A percentile compares a stretch with the other conserved stretches of the same genome.
Evolutionary conservation across 768 basidiomycete species (phyloP).

Genomic region (Suillus brevipes): DNA sequence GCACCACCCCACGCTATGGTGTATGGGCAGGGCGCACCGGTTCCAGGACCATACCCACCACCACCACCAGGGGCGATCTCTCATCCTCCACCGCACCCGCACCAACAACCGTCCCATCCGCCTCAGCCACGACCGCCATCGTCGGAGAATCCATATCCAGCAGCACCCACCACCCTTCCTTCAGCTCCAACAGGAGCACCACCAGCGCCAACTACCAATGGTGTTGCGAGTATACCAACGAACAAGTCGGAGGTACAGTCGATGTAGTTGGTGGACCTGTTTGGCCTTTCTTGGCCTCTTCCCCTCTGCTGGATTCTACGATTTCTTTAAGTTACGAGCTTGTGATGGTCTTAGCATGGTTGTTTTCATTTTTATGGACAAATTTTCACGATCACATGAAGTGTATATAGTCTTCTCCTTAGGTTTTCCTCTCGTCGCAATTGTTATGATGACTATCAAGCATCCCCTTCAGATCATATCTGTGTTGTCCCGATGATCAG

Average conservation of each 20-base stretch:
- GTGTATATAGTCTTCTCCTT: slow-evolving; percentile 29
- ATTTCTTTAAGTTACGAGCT: slow-evolving; percentile 1
- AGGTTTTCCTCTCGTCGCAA: slow-evolving; percentile 11
- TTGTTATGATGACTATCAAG: slow-evolving; percentile 14
- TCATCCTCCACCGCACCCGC: slow-evolving; percentile 36
- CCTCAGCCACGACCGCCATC: slow-evolving; percentile 56
- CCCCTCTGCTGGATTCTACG: slow-evolving; percentile 10
- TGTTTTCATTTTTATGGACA: slow-evolving; percentile 27
- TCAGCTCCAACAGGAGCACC: slow-evolving; percentile 19
- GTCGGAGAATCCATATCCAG: slow-evolving; percentile 57
- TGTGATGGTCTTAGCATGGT: slow-evolving; percentile 15
- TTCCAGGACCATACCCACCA: slow-evolving; percentile 46
- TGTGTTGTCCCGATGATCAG: neutral
- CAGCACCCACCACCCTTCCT: slow-evolving; percentile 35
- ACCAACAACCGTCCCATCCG: slow-evolving; percentile 32
- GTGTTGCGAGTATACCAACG: slow-evolving; percentile 37
- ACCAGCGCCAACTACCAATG: slow-evolving; percentile 39
- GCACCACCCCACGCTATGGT: slow-evolving; percentile 50
- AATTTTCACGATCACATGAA: slow-evolving; percentile 22
- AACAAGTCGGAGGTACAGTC: slow-evolving; percentile 46
- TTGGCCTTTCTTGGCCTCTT: slow-evolving; percentile 7
- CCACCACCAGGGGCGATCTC: slow-evolving; percentile 47
- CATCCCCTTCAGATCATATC: neutral
- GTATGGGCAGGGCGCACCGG: slow-evolving; percentile 51
- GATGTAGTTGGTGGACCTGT: slow-evolving; percentile 23